Evolutionary conservation across 208 protist species (phyloP).

Genomic region (Tritrichomonas musculus): DNA sequence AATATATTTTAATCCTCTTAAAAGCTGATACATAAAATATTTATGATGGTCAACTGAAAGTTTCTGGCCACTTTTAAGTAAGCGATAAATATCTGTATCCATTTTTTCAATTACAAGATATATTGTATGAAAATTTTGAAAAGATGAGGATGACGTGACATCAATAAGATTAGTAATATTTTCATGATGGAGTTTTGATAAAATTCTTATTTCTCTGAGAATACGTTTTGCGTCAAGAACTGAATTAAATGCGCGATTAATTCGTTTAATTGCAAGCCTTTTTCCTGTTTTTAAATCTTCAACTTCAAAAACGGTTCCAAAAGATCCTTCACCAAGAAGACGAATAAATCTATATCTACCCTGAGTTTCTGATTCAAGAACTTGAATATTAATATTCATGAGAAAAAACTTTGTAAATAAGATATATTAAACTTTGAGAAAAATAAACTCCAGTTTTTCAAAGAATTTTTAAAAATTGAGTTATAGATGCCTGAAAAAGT

Average conservation of each 20-base stretch:
- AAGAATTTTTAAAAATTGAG: too few species aligned
- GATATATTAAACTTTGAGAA: too few species aligned
- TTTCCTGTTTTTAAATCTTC: constrained; percentile 35
- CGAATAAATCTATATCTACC: constrained; percentile 40
- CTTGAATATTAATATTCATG: neutral
- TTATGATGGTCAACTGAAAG: neutral
- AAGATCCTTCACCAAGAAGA: constrained; percentile 49
- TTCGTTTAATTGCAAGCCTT: constrained; percentile 57
- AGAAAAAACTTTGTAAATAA: too few species aligned
- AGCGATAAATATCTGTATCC: constrained; percentile 84
- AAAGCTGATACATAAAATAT: constrained; percentile 46
- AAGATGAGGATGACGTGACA: neutral
- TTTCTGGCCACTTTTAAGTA: constrained; percentile 55
- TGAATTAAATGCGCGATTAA: constrained; percentile 79
- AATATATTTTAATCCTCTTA: constrained; percentile 53
- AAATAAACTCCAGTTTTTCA: too few species aligned
- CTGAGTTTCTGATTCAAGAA: neutral
- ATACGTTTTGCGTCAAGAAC: constrained; percentile 70
- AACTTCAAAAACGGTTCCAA: constrained; percentile 47
- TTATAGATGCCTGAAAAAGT: too few species aligned
- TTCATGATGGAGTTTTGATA: constrained; percentile 54
- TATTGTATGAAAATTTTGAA: constrained; percentile 66
- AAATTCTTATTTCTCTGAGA: constrained; percentile 51
- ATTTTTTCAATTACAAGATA: constrained; percentile 88
- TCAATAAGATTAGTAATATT: constrained; percentile 44